These are phyloP conservation scores for Achaetomiella virescens DNA, from an alignment of 495 filamentous ascomycete genomes.

Conservation along the genomic window DNA sequence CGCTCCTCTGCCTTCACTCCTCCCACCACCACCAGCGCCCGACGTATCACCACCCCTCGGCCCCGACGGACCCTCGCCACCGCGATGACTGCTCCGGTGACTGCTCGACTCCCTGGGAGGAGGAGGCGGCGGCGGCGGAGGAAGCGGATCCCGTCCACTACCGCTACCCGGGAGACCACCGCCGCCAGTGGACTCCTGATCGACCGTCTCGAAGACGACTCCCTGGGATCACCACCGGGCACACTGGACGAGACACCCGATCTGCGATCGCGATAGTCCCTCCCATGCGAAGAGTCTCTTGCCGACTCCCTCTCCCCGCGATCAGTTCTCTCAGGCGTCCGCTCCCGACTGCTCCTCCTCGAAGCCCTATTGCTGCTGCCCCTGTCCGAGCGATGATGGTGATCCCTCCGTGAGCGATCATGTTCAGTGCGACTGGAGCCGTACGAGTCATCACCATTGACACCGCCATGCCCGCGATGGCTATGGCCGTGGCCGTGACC, in stretches of 20 bases:
- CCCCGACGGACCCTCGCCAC: constrained; percentile 13
- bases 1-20: constrained; percentile 13
- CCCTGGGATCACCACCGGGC: constrained; percentile 6
- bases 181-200: constrained; percentile 20
- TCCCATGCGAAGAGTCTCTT: constrained; percentile 20
- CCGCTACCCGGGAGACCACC: constrained; percentile 16
- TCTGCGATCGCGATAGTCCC: constrained; percentile 20
- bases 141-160: constrained; percentile 21
- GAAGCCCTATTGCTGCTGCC: constrained; percentile 30
- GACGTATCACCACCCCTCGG: constrained; percentile 8
- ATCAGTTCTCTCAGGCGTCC: constrained; percentile 1
- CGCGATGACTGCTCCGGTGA: constrained; percentile 18
- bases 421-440: constrained; percentile 29
- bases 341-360: constrained; percentile 32
- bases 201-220: constrained; percentile 24
- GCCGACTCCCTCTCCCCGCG: constrained; percentile 12
- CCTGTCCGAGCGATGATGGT: constrained; percentile 38
- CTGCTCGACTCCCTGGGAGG: constrained; percentile 23
- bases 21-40: constrained; percentile 1
- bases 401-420: constrained; percentile 41
- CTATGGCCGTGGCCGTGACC: not conserved
- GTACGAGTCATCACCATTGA: constrained; percentile 31
- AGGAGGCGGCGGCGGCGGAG: constrained; percentile 18
- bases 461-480: not conserved
- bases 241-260: constrained; percentile 19